phyloP scores from a whole-genome alignment of 495 filamentous ascomycete genomes.

The Podospora comata region DNA sequence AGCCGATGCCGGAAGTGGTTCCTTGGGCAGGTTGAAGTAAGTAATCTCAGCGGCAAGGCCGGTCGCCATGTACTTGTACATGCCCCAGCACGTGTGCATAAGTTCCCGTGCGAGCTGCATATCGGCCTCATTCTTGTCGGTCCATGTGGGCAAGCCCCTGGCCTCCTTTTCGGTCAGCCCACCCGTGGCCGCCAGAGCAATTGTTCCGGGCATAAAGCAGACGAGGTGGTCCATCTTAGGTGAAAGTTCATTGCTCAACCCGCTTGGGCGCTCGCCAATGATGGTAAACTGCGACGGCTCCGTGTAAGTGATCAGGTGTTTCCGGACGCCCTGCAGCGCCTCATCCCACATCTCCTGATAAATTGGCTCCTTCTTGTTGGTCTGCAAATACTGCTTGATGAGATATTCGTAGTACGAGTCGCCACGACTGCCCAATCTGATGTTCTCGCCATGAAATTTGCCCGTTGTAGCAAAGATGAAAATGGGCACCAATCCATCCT shows the following conservation, averaged over 20 bases:
- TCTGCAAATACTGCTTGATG: constrained; percentile 95
- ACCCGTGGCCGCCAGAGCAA: constrained; percentile 82
- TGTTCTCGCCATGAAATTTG: constrained; percentile 74
- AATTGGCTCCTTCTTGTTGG: constrained; percentile 76
- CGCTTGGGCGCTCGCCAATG: constrained; percentile 77
- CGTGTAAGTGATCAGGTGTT: constrained; percentile 87
- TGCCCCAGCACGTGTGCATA: constrained; percentile 96
- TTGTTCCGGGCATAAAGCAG: constrained; percentile 96
- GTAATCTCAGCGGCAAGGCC: constrained; percentile 91
- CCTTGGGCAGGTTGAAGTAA: constrained; percentile 72
- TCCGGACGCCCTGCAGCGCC: constrained; percentile 77
- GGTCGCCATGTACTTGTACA: constrained; percentile 83
- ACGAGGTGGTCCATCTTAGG: constrained; percentile 99
- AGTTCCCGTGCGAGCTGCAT: constrained; percentile 82
- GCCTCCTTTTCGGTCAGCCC: constrained; percentile 72
- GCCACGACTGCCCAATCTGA: constrained; percentile 87
- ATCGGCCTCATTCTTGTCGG: constrained; percentile 75
- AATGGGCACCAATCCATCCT: constrained; percentile 87
- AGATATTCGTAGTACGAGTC: constrained; percentile 99
- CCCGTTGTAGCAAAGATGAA: constrained; percentile 80
- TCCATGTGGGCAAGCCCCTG: constrained; percentile 67
- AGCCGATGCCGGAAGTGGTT: constrained; percentile 55
- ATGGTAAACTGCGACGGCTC: constrained; percentile 75
- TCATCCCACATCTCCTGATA: constrained; percentile 94
- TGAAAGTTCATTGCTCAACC: constrained; percentile 59